phyloP scores from a whole-genome alignment of 192 early-diverging fungal species.

The Mortierella alpina region DNA sequence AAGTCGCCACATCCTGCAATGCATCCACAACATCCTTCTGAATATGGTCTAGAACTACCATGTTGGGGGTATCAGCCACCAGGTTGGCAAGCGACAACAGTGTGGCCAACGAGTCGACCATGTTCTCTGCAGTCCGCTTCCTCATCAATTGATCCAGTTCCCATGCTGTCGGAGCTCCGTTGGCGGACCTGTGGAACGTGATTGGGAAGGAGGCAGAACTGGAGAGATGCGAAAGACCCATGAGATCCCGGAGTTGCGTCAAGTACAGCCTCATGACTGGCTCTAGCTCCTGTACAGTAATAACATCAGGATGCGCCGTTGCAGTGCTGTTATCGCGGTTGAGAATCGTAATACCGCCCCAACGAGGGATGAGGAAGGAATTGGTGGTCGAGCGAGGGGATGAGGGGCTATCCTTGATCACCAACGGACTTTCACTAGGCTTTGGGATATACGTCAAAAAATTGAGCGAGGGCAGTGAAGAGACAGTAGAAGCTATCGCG shows the following conservation, averaged over 20 bases:
- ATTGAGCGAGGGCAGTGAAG: slow-evolving; percentile 84
- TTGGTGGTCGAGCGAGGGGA: slow-evolving; percentile 58
- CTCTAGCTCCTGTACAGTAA: slow-evolving; percentile 68
- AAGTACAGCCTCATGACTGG: slow-evolving; percentile 84
- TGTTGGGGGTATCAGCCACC: slow-evolving; percentile 83
- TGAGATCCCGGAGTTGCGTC: slow-evolving; percentile 81
- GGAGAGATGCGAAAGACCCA: slow-evolving; percentile 78
- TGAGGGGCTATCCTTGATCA: slow-evolving; percentile 70
- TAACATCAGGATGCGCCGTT: slow-evolving; percentile 20
- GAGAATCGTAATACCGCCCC: slow-evolving; percentile 90
- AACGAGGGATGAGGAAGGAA: slow-evolving; percentile 92
- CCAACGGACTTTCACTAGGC: slow-evolving; percentile 72
- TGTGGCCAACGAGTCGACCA: slow-evolving; percentile 78
- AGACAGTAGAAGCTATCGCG: slow-evolving; percentile 81
- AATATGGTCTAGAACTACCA: slow-evolving; percentile 94
- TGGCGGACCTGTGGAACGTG: slow-evolving; percentile 44
- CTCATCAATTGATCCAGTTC: slow-evolving; percentile 85
- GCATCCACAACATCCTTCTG: slow-evolving; percentile 68
- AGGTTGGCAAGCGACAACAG: slow-evolving; percentile 84
- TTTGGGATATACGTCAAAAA: slow-evolving; percentile 91
- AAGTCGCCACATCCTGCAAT: slow-evolving; percentile 17
- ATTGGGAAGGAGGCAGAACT: slow-evolving; percentile 19
- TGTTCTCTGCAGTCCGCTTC: slow-evolving; percentile 75
- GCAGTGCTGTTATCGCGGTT: slow-evolving; percentile 62
- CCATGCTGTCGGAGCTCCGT: slow-evolving; percentile 80